Base-by-base conservation (phyloP, 805 yeast species). In the Suhomyces pyralidae region DNA sequence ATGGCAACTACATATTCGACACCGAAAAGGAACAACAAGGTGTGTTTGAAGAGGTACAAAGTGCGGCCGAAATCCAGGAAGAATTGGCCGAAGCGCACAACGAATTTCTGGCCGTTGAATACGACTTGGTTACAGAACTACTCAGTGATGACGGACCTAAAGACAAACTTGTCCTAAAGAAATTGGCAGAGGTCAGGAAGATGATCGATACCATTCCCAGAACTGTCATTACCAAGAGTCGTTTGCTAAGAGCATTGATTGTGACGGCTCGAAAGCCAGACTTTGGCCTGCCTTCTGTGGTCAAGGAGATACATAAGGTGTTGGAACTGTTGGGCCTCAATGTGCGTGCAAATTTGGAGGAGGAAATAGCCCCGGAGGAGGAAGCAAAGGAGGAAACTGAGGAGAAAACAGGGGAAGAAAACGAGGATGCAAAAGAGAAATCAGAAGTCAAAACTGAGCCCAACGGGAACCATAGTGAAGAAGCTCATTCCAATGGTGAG, bases 1-100 rank as follows among this genome's bases (percentile, higher is more conserved):
- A 50, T 26, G 74, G 73, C 2, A 67, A 74, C 58, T 73, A 64
- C 55, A 69, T 75, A 3, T 75, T 65, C 54, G 74, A 71, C 9
- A 58, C 65, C 34, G 64, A 61, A 44, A 50, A 58, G 24, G 68
- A 70, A 24, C 77, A 75, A 55, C 52, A 45, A 3, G 45, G 60
- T 34, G 53, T 52, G 6, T 68, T 71, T 40, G 56, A 53, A 15
- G 57, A 59, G 7, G 63, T 72, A 38, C 74, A 74, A 3, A 34
- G 51, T 1, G 63, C 68, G 3, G 50, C 59, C 2, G 61, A 57
- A 22, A 59, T 73, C 15, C 58, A 57, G 24, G 55, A 57, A 5
- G 51, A 59, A 5, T 57, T 61, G 38, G 49, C 54, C 5, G 48
- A 48, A 30, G 57, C 53, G 51, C 61, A 56, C 19, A 42, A 51